phyloP scores from a whole-genome alignment of 2,329 filamentous ascomycete genomes.

The Fusarium austroafricanum region DNA sequence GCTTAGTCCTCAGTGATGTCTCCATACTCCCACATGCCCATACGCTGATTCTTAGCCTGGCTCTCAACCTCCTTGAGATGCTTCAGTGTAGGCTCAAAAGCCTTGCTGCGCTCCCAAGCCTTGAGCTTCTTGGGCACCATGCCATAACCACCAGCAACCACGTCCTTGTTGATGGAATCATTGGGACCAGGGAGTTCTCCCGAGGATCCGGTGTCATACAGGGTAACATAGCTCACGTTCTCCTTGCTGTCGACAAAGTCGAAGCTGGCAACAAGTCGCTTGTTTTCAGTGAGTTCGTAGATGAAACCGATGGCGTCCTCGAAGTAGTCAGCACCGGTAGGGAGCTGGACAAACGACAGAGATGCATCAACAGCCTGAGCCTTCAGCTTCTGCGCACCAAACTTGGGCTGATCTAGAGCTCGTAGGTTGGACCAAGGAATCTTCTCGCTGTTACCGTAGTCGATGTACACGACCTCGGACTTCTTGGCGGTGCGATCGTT shows the following conservation, averaged over 20 bases:
- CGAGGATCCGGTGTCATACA: constrained; percentile 80
- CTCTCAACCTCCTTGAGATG: constrained; percentile 78
- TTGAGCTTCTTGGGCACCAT: constrained; percentile 95
- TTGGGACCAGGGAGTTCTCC: constrained; percentile 67
- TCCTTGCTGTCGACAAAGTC: constrained; percentile 85
- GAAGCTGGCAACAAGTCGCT: constrained; percentile 88
- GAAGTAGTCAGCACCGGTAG: constrained; percentile 84
- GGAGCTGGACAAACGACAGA: constrained; percentile 90
- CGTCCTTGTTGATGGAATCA: constrained; percentile 89
- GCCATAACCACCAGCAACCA: constrained; percentile 84
- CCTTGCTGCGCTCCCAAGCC: constrained; percentile 82
- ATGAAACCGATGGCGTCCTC: constrained; percentile 82
- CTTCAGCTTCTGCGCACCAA: constrained; percentile 83
- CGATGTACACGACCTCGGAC: constrained; percentile 92
- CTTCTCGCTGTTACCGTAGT: constrained; percentile 95
- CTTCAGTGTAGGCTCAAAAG: constrained; percentile 77
- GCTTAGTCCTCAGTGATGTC: constrained; percentile 90
- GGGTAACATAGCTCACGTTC: constrained; percentile 84
- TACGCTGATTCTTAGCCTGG: constrained; percentile 81
- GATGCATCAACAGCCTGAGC: constrained; percentile 88
- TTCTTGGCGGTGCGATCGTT: constrained; percentile 92
- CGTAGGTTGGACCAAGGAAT: constrained; percentile 87
- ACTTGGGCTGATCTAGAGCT: constrained; percentile 81
- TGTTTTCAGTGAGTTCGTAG: constrained; percentile 77
- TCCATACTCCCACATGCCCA: constrained; percentile 98